Percentiles rank a stretch among this genome's conserved stretches.
phyloP scores from a whole-genome alignment of 495 filamentous ascomycete species.

The Aspergillus nanangensis region DNA sequence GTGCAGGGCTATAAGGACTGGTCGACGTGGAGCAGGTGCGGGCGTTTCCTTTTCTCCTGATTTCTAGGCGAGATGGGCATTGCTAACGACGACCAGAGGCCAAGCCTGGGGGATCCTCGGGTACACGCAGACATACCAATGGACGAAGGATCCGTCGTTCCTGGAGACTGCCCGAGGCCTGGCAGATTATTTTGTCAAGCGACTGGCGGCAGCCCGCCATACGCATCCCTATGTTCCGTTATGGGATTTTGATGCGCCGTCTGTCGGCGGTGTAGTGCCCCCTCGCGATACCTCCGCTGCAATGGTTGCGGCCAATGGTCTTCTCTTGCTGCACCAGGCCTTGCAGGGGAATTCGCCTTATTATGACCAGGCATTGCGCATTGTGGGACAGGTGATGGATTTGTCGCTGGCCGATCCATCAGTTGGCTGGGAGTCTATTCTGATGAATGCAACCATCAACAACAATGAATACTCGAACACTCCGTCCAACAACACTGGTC shows the following conservation, averaged over 20 bases:
- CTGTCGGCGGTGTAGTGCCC: conserved; percentile 10
- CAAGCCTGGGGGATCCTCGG: conserved; percentile 47
- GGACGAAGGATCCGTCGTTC: conserved; percentile 36
- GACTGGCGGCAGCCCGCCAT: conserved; percentile 15
- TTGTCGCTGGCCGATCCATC: conserved; percentile 12
- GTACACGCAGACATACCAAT: conserved; percentile 38
- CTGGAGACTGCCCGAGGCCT: conserved; percentile 25
- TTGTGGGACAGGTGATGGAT: conserved; percentile 29
- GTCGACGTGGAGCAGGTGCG: conserved; percentile 30
- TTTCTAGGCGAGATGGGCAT: too few relatives aligned
- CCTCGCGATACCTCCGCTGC: conserved; percentile 34
- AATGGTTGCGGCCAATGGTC: conserved; percentile 36
- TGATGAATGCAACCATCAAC: conserved; percentile 34
- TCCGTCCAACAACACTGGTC: conserved; percentile 29
- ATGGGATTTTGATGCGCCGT: conserved; percentile 40
- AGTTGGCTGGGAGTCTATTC: conserved; percentile 13
- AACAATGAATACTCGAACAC: conserved; percentile 25
- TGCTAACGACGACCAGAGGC: conserved; percentile 20
- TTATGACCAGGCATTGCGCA: conserved; percentile 24
- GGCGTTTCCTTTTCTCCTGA: not conserved
- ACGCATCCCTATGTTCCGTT: conserved; percentile 17
- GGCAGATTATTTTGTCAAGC: conserved; percentile 32
- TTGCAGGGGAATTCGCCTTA: conserved; percentile 13
- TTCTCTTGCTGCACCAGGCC: conserved; percentile 31
- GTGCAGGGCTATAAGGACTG: conserved; percentile 35